Evolutionary conservation across 2,329 filamentous ascomycete species (phyloP), one percentile per base, ranked within the genome.

Genomic region (Hortaea sp.): DNA sequence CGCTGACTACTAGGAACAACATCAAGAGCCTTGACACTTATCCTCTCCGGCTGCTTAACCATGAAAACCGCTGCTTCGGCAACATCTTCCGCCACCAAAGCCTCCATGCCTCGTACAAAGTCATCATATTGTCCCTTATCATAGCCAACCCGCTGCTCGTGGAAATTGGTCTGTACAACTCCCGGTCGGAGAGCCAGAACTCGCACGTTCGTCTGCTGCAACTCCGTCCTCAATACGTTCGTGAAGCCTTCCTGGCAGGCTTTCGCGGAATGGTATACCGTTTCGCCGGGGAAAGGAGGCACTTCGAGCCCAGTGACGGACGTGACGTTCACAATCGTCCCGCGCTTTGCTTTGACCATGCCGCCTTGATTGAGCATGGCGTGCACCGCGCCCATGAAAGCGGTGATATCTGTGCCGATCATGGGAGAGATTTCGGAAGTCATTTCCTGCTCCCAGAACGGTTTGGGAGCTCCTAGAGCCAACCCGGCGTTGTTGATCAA

Each of bases 401-500:
- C 72, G 46, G 68, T 68, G 47, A 75, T 65, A 48, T 75, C 75
- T 0, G 71, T 75, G 38, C 59, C 57, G 39, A 66, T 68, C 70
- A 74, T 75, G 3, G 65, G 67, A 3, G 63, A 56, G 34, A 74
- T 67, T 7, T 70, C 62, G 6, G 57, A 46, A 2, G 44, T 41
- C 31, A 73, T 64, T 9, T 63, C 60, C 13, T 73, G 62, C 6
- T 71, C 63, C 0, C 63, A 63, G 49, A 74, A 75, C 0, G 54
- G 44, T 1, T 60, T 56, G 0, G 71, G 71, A 0, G 72, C 70
- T 4, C 71, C 71, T 1, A 74, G 56, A 0, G 72, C 71, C 4
- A 75, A 64, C 0, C 71, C 71, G 1, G 70, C 66, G 44, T 74
- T 73, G 53, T 74, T 74, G 53, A 74, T 61, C 0, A 74, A 60